Base-by-base conservation (phyloP, 306 rosid species). In the Glycine latifolia region DNA sequence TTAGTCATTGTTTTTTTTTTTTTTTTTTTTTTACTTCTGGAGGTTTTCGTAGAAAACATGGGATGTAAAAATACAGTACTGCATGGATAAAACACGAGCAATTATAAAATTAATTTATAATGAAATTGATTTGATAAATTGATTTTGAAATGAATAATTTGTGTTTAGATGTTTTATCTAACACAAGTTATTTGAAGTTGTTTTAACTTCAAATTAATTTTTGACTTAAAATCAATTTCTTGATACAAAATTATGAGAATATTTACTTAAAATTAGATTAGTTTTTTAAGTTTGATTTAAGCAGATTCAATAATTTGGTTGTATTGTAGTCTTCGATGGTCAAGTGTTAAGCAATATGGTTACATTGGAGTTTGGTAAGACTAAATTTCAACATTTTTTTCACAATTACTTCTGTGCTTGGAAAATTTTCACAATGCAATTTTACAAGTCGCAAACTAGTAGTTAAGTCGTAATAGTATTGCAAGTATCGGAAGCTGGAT, bases 21-120 rank as follows among this genome's bases (percentile, higher is more conserved):
- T 20, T 20, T 20, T 26, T 26, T 26, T 44, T 60, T 50, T 62
- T n/a, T 63, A 14, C 69, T 56, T 74, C 70, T 77, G 69, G 58
- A 60, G 47, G 43, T 61, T 76, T 50, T 7, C 3, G 1, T 77
- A 41, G 55, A 77, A 20, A 20, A 14, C 71, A 49, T 69, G 41
- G 48, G 77, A 52, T 47, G 43, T 67, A 35, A 46, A 46, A 67
- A 68, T 68, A 73, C 78, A 37, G 60, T 67, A 49, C 5, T n/a
- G 39, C 37, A 10, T 50, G 67, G 73, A 60, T 76, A 82, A 26
- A 82, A 26, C 73, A 39, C 3, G 44, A 11, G 8, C 3, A 2
- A 2, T 10, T 20, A 4, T 6, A 60, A 60, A 60, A 61, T 10
- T 10, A 10, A 9, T 10, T 9, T 50, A 2, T 1, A 35, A 35